Conservation (phyloP, 2,329 filamentous ascomycete genomes). For the Fusarium siculi region DNA sequence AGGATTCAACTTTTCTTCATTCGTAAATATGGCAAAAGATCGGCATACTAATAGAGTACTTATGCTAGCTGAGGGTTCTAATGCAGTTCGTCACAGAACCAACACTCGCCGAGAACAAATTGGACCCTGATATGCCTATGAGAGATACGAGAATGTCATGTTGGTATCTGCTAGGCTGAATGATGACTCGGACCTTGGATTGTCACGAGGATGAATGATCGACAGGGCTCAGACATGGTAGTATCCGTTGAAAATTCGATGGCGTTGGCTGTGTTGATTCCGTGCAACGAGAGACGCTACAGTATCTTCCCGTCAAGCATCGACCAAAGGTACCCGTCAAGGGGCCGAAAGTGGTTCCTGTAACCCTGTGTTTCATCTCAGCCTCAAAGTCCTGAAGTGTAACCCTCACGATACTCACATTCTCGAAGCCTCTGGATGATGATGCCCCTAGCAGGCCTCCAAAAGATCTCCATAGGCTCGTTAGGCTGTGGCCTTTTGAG, state of each 20-base stretch:
- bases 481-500: background rate
- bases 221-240: background rate
- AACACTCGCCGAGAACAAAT: background rate
- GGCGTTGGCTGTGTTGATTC: background rate
- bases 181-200: background rate
- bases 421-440: background rate
- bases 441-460: background rate
- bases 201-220: background rate
- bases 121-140: background rate
- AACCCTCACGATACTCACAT: background rate
- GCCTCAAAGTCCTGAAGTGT: background rate
- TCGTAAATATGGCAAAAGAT: background rate
- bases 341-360: background rate
- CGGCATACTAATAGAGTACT: background rate
- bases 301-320: background rate
- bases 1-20: background rate
- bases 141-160: background rate
- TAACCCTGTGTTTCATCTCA: background rate
- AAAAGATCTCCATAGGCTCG: background rate
- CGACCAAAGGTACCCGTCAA: background rate
- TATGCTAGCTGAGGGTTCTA: background rate
- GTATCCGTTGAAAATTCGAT: background rate
- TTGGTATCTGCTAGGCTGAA: background rate
- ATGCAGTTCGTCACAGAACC: background rate
- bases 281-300: background rate